Evolutionary conservation across 108 stramenopile species (phyloP).

Genomic region (Conticribra guillardii): DNA sequence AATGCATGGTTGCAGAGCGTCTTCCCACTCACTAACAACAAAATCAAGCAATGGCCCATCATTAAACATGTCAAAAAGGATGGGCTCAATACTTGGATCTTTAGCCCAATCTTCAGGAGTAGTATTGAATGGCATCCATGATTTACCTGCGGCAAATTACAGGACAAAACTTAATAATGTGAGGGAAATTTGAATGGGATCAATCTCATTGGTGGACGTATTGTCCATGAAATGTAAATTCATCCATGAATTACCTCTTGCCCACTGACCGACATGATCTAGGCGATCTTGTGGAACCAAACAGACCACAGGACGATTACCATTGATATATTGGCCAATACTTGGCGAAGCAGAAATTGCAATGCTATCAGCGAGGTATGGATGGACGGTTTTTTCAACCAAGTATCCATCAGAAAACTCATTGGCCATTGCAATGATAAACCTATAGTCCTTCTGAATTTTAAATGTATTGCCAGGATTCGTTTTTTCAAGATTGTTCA

Average conservation of each 20-base stretch:
- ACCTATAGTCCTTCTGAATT: slow-evolving; percentile 13
- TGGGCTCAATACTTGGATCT: slow-evolving; percentile 14
- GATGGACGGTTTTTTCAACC: slow-evolving; percentile 22
- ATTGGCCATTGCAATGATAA: slow-evolving; percentile 25
- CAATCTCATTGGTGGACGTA: no score
- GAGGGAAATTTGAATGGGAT: no score
- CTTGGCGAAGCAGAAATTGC: slow-evolving; percentile 26
- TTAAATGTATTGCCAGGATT: slow-evolving; percentile 3
- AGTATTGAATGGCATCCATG: slow-evolving; percentile 39
- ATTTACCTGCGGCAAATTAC: neutral
- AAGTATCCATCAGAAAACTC: slow-evolving; percentile 24
- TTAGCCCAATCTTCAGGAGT: slow-evolving; percentile 25
- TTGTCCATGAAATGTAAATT: no score
- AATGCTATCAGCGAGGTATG: slow-evolving; percentile 22
- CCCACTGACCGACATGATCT: slow-evolving; percentile 6
- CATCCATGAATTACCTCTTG: no score
- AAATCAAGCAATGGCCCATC: slow-evolving; percentile 18
- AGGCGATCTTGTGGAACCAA: slow-evolving; percentile 5
- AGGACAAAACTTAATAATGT: no score
- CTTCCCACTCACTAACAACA: slow-evolving; percentile 8
- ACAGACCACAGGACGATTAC: slow-evolving; percentile 10
- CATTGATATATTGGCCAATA: slow-evolving; percentile 23
- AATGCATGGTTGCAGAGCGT: slow-evolving; percentile 35
- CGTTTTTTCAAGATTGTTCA: neutral
- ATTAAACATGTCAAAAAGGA: slow-evolving; percentile 6